phyloP scores from a whole-genome alignment of 2,329 filamentous ascomycete genomes.

The Kalmusia sp. region DNA sequence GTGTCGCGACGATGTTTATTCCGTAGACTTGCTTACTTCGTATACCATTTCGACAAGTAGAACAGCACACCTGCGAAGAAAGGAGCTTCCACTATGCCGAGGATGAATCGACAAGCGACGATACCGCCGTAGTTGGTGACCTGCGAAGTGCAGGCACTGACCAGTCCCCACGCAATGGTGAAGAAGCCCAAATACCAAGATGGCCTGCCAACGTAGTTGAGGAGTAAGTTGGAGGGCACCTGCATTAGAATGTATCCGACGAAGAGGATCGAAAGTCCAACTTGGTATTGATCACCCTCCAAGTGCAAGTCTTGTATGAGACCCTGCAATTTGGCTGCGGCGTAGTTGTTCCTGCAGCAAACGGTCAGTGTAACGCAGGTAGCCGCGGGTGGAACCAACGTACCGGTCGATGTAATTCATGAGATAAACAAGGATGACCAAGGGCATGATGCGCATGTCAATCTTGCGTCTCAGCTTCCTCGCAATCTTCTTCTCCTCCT shows the following conservation, averaged over 20 bases:
- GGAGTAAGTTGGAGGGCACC: conserved; percentile 64
- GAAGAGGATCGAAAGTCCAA: conserved; percentile 24
- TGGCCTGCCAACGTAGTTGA: conserved; percentile 59
- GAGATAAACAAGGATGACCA: conserved; percentile 28
- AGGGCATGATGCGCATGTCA: conserved; percentile 25
- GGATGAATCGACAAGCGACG: conserved; percentile 20
- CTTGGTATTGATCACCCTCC: conserved; percentile 26
- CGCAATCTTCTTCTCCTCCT: conserved; percentile 27
- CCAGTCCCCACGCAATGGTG: conserved; percentile 51
- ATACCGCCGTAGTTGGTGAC: conserved; percentile 22
- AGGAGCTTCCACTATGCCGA: conserved; percentile 16
- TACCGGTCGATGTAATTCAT: conserved; percentile 30
- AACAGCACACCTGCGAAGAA: conserved; percentile 31
- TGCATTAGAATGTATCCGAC: conserved; percentile 28
- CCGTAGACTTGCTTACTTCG: conserved; percentile 35
- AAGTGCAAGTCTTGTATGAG: conserved; percentile 22
- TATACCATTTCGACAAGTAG: conserved; percentile 56
- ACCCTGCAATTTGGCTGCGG: conserved; percentile 25
- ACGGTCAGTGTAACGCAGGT: conserved; percentile 2
- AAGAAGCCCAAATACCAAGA: conserved; percentile 60
- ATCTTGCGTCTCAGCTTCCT: conserved; percentile 23
- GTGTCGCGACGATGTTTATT: not conserved
- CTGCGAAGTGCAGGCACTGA: conserved; percentile 54
- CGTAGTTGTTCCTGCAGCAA: conserved; percentile 25
- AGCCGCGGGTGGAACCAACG: not conserved